phyloP scores from a whole-genome alignment of 139 green algal genomes.

The Deuterostichococcus epilithicus region DNA sequence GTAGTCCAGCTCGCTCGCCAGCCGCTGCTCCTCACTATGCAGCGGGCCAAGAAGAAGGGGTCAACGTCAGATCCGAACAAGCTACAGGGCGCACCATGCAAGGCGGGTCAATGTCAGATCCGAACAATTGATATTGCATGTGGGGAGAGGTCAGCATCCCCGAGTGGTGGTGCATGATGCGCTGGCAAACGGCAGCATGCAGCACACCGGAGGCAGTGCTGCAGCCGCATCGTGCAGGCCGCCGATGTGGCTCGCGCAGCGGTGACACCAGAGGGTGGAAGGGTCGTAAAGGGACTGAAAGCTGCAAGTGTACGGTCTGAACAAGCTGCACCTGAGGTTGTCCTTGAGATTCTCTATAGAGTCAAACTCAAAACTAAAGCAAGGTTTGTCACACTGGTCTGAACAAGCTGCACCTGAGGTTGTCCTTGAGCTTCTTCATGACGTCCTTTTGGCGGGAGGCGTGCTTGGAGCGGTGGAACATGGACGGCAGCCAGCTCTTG shows the following conservation, averaged over 20 bases:
- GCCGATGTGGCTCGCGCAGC: not conserved
- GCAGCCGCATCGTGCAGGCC: not conserved
- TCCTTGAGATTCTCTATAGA: not conserved
- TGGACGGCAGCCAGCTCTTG: not conserved
- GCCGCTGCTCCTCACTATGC: constrained; percentile 5
- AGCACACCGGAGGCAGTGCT: too few species aligned
- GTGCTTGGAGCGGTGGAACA: constrained; percentile 1
- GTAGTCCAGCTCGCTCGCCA: constrained; percentile 9
- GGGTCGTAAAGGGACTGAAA: not conserved
- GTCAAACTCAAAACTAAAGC: not conserved
- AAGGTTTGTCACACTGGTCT: too few species aligned
- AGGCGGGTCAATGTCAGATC: not conserved
- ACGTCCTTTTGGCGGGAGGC: not conserved
- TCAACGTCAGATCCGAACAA: not conserved
- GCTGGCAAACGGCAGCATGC: too few species aligned
- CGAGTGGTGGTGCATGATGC: too few species aligned
- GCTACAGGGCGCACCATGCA: not conserved
- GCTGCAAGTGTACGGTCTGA: not conserved
- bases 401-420: not conserved
- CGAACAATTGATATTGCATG: not conserved
- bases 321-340: not conserved
- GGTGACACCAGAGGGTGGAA: not conserved
- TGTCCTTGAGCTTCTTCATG: constrained; percentile 3
- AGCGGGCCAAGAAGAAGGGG: not conserved
- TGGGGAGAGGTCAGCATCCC: too few species aligned